Evolutionary conservation across 345 rosid genomes (phyloP).

Genomic region (Dimocarpus longan): DNA sequence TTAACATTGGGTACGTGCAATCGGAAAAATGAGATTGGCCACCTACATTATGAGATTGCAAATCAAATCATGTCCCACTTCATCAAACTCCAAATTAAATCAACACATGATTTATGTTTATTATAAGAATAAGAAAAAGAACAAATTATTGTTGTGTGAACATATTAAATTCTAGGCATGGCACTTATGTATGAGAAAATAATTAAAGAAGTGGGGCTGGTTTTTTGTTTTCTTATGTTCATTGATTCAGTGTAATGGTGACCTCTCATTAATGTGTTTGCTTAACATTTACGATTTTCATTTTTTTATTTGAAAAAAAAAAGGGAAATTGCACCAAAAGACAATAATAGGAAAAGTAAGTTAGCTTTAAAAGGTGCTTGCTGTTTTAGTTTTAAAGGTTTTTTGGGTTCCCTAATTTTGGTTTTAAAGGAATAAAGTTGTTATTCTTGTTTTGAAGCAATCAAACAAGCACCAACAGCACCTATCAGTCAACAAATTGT

Average conservation of each 20-base stretch:
- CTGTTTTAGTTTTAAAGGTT: neutral
- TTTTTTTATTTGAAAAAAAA: no score
- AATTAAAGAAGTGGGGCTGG: no score
- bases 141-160: neutral
- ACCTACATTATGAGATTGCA: no score
- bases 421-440: neutral
- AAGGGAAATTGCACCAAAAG: neutral
- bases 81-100: no score
- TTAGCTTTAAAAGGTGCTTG: neutral
- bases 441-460: neutral
- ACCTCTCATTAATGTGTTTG: neutral
- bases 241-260: no score
- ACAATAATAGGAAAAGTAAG: neutral
- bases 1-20: no score
- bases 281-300: neutral
- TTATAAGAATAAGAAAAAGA: no score
- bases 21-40: no score
- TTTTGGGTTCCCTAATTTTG: neutral
- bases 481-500: neutral
- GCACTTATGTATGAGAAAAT: neutral
- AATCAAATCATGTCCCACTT: no score
- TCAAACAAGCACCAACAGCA: neutral
- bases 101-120: no score
- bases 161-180: neutral
- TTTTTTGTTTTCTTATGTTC: no score